Evolutionary conservation across 306 rosid species (phyloP), one percentile per base, ranked within the genome.

Genomic region (Corylus americana): DNA sequence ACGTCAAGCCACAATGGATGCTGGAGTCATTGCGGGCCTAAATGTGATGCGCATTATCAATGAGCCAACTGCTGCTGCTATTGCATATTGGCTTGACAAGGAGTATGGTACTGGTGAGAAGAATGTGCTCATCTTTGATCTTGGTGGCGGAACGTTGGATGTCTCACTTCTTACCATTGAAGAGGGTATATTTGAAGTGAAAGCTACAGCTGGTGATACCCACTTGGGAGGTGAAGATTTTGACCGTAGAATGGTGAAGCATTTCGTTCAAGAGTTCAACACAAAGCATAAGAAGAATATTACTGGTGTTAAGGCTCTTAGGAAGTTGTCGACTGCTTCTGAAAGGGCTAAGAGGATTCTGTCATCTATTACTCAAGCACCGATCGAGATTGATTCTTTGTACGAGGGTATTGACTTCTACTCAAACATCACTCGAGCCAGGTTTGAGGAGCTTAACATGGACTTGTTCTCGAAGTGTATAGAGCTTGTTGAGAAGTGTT

Each of bases 371-470:
- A 83, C 79, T 64, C 83, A 71, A 76, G 78, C 88, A 7, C 75
- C 86, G 4, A 82, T 85, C 10, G 86, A 82, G 54, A 85, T 85
- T 63, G 86, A 82, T 55, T 85, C 88, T 18, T 66, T 85, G 25
- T 76, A 62, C 3, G 83, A 85, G 14, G 86, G 85, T n/a, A 53
- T 79, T 11, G 88, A 82, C 64, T 85, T 75, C 77, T 81, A 72
- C 83, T 59, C 79, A 0, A 76, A 71, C 6, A 71, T 63, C 4
- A 81, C 77, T 13, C 66, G 88, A 11, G 85, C 85, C 0, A 39
- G 83, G 88, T 87, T 87, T 55, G 90, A 84, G 49, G 90, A 85
- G 79, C 87, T 87, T 20, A 85, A 85, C 85, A 87, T 77, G 90
- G 85, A 85, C 66, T 77, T 87, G 2, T 87, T 87, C 77, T 77